Percentiles rank a stretch among this genome's conserved stretches.
These are phyloP conservation scores for Geotrichum reessii DNA, from an alignment of 1,139 yeast genomes.

Conservation along the genomic window DNA sequence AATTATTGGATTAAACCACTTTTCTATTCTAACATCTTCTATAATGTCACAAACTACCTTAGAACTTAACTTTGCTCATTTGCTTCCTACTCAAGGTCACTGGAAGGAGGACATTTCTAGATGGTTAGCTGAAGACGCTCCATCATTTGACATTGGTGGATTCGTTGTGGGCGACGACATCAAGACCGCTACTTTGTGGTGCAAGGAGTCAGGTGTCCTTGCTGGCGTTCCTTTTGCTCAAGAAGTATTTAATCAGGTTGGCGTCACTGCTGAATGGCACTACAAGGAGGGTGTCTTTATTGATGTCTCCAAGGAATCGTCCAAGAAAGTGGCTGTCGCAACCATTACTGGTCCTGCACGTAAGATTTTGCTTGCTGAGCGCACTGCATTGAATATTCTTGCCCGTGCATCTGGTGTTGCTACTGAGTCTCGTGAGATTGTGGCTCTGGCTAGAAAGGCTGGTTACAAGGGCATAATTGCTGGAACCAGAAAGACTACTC, in stretches of 20 bases:
- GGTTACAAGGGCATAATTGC: constrained; percentile 85
- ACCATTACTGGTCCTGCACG: constrained; percentile 73
- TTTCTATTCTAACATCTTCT: neutral
- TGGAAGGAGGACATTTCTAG: constrained; percentile 76
- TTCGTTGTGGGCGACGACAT: constrained; percentile 77
- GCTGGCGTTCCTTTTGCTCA: constrained; percentile 87
- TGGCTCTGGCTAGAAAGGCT: constrained; percentile 56
- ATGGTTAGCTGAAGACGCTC: constrained; percentile 83
- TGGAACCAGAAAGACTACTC: constrained; percentile 98
- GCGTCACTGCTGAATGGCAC: constrained; percentile 65
- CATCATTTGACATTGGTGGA: constrained; percentile 91
- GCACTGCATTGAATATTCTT: constrained; percentile 76
- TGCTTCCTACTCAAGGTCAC: constrained; percentile 65
- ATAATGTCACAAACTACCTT: constrained; percentile 33
- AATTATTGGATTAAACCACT: neutral
- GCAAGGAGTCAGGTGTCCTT: constrained; percentile 77
- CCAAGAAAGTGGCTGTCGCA: constrained; percentile 69
- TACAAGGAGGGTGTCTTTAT: constrained; percentile 61
- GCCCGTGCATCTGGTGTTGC: constrained; percentile 88
- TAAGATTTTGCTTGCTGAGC: constrained; percentile 71
- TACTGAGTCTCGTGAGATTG: constrained; percentile 56
- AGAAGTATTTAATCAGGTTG: constrained; percentile 77
- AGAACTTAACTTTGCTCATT: constrained; percentile 39
- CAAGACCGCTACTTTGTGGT: constrained; percentile 70
- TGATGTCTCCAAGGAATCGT: constrained; percentile 40